Evolutionary conservation across 192 early-diverging fungal species (phyloP).

Genomic region (Linnemannia hyalina): DNA sequence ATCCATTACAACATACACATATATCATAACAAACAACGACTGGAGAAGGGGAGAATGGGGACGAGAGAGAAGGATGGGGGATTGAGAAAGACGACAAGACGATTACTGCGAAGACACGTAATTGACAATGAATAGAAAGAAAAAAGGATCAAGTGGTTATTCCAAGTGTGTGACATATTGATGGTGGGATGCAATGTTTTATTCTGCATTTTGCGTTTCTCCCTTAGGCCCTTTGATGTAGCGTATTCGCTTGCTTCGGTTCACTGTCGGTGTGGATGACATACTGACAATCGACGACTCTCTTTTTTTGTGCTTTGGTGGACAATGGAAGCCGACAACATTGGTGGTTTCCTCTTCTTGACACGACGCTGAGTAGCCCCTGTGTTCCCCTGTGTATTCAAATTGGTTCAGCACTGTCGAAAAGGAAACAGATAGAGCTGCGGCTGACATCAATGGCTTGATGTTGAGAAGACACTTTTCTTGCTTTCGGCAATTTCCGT

Average conservation of each 20-base stretch:
- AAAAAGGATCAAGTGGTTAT: neutral
- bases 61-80: neutral
- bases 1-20: neutral
- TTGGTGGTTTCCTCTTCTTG: neutral
- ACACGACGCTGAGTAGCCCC: no score
- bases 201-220: neutral
- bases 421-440: no score
- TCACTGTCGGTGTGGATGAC: neutral
- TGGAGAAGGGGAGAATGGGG: neutral
- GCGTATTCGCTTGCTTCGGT: neutral
- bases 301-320: neutral
- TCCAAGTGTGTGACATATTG: neutral
- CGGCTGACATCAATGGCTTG: no score
- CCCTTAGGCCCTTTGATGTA: neutral
- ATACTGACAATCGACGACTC: neutral
- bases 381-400: no score
- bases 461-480: no score
- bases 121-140: neutral
- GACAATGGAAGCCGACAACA: neutral
- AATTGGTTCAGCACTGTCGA: no score
- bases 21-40: neutral
- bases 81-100: neutral
- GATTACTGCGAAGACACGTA: neutral
- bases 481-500: no score
- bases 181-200: neutral